A percentile compares a stretch with the other conserved stretches of the same genome.
phyloP scores from a whole-genome alignment of 371 early-diverging fungal genomes.

The Basidiobolus meristosporus region DNA sequence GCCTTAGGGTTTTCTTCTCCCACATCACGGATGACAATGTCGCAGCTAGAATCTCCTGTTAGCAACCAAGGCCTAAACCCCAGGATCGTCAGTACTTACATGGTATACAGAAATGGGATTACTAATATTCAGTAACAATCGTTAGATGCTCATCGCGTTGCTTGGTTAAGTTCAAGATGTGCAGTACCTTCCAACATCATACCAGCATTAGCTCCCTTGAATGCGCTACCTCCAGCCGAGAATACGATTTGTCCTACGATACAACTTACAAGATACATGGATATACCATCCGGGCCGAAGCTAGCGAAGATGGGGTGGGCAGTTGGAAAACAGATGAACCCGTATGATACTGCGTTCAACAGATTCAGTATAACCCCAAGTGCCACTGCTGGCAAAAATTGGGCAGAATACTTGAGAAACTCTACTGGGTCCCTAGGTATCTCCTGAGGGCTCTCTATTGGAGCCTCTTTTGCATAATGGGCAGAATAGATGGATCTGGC shows the following conservation, averaged over 20 bases:
- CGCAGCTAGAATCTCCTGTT: background rate
- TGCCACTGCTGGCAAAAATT: slow-evolving; percentile 85
- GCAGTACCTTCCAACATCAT: slow-evolving; percentile 83
- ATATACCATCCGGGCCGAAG: slow-evolving; percentile 79
- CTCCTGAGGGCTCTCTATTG: too few species aligned
- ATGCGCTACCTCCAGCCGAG: slow-evolving; percentile 66
- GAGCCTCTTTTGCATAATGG: too few species aligned
- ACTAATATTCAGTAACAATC: slow-evolving; percentile 10
- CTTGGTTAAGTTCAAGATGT: background rate
- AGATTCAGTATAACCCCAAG: slow-evolving; percentile 77
- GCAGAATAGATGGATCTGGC: too few species aligned
- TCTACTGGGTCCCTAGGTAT: too few species aligned
- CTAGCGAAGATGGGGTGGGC: slow-evolving; percentile 49
- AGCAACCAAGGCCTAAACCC: background rate
- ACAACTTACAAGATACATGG: slow-evolving; percentile 80
- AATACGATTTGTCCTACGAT: slow-evolving; percentile 70
- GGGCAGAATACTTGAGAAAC: too few species aligned
- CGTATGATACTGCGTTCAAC: slow-evolving; percentile 81
- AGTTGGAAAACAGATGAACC: slow-evolving; percentile 78
- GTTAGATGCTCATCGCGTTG: background rate
- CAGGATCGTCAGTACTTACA: slow-evolving; percentile 28
- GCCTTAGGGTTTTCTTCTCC: slow-evolving; percentile 31
- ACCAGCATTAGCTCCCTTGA: slow-evolving; percentile 79
- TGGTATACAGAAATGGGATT: slow-evolving; percentile 78
- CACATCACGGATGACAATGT: slow-evolving; percentile 38